Conservation (phyloP, 2,329 filamentous ascomycete genomes). For the Acephala macrosclerotiorum region DNA sequence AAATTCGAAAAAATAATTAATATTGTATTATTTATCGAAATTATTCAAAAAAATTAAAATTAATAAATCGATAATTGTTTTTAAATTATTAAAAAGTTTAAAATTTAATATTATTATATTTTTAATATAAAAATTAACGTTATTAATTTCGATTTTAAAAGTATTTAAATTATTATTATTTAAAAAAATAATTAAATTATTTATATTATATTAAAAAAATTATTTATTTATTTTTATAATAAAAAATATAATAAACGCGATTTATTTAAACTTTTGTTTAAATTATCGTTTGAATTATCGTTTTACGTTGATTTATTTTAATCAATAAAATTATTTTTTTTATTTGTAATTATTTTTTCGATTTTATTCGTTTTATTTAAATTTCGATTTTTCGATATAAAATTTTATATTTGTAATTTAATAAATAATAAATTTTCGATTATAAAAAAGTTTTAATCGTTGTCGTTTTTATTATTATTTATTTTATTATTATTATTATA, state of each 20-base stretch:
- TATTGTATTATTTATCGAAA: slow-evolving; percentile 32
- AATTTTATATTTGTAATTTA: slow-evolving; percentile 27
- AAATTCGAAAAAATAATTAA: slow-evolving; percentile 33
- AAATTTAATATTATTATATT: slow-evolving; percentile 17
- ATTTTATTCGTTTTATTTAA: slow-evolving; percentile 22
- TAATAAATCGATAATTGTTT: slow-evolving; percentile 28
- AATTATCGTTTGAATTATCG: slow-evolving; percentile 22
- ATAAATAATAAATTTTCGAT: no score
- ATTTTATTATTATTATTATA: no score
- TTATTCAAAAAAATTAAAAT: slow-evolving; percentile 29
- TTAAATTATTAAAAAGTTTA: slow-evolving; percentile 25
- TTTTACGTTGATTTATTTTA: slow-evolving; percentile 23
- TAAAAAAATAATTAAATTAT: no score
- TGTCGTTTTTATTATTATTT: slow-evolving; percentile 19
- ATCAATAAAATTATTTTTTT: no score
- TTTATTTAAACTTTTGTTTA: slow-evolving; percentile 25
- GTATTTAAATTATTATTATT: slow-evolving; percentile 28
- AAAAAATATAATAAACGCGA: slow-evolving; percentile 19
- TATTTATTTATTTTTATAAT: slow-evolving; percentile 24
- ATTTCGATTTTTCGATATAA: slow-evolving; percentile 23
- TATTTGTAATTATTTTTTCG: no score
- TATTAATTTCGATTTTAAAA: slow-evolving; percentile 27
- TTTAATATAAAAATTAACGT: slow-evolving; percentile 26
- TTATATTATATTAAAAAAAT: slow-evolving; percentile 27
- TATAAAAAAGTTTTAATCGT: no score